Evolutionary conservation across 1,284 basidiomycete genomes (phyloP).

Genomic region (Trichosporon faecale): DNA sequence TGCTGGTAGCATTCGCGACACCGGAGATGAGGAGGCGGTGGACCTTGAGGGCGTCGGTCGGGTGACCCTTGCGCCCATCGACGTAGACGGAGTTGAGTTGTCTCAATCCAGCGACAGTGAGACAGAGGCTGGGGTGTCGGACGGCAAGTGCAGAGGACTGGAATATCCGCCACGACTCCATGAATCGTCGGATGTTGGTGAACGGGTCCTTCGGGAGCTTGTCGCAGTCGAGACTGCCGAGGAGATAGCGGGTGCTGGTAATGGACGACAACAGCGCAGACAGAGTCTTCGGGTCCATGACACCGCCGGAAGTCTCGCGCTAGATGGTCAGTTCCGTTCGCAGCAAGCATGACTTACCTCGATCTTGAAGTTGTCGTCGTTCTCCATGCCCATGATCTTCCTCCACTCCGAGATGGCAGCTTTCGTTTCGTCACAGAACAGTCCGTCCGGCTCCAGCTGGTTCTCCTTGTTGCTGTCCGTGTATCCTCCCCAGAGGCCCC

Average conservation of each 20-base stretch:
- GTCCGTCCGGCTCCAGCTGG: conserved; percentile 39
- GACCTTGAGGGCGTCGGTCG: conserved; percentile 40
- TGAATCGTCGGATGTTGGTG: conserved; percentile 32
- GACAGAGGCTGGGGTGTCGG: neutral
- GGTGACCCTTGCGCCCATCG: conserved; percentile 31
- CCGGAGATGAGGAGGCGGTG: conserved; percentile 41
- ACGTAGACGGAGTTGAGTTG: conserved; percentile 35
- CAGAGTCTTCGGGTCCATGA: conserved; percentile 46
- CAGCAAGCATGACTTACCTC: conserved; percentile 33
- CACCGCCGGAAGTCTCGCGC: conserved; percentile 48
- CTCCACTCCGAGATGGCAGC: conserved; percentile 43
- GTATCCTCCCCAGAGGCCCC: conserved; percentile 36
- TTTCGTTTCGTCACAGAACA: conserved; percentile 51
- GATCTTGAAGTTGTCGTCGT: conserved; percentile 41
- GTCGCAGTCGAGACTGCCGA: conserved; percentile 39
- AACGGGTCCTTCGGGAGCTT: conserved; percentile 48
- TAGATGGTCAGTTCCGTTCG: conserved; percentile 15
- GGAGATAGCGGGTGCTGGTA: conserved; percentile 44
- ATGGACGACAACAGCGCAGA: conserved; percentile 42
- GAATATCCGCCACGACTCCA: conserved; percentile 37
- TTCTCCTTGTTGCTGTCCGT: conserved; percentile 13
- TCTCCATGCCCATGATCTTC: conserved; percentile 46
- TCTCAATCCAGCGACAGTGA: conserved; percentile 36
- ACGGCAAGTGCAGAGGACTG: conserved; percentile 21
- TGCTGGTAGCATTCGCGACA: conserved; percentile 40